A percentile compares a stretch with the other conserved stretches of the same genome.
Evolutionary conservation across 2,329 filamentous ascomycete species (phyloP).

Genomic region (Purpureocillium takamizusanense): DNA sequence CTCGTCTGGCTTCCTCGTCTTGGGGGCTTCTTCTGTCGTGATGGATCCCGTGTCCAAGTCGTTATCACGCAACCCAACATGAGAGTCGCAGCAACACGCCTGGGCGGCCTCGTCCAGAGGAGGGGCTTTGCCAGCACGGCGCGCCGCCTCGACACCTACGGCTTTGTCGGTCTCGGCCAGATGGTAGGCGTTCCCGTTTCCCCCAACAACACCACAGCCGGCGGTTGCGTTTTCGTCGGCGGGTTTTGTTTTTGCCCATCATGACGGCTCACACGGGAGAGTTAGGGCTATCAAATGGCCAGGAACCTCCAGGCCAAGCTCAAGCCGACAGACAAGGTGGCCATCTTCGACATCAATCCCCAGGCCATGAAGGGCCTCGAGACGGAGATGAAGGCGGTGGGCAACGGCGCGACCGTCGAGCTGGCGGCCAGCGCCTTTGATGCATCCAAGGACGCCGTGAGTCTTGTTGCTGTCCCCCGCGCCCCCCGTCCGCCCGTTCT

Average conservation of each 20-base stretch:
- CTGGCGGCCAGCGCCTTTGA: constrained; percentile 35
- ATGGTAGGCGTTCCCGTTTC: constrained; percentile 39
- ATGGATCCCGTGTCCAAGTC: neutral
- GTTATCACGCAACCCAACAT: constrained; percentile 5
- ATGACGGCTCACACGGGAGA: too few species aligned
- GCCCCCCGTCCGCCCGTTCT: neutral
- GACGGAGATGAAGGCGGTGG: constrained; percentile 34
- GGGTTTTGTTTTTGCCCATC: too few species aligned
- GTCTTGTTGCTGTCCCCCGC: constrained; percentile 12
- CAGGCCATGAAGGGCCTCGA: constrained; percentile 36
- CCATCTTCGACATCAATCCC: constrained; percentile 48
- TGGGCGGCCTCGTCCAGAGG: constrained; percentile 24
- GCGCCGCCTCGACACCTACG: constrained; percentile 41
- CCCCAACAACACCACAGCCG: too few species aligned
- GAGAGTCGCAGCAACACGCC: constrained; percentile 12
- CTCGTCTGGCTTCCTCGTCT: too few species aligned
- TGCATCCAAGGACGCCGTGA: constrained; percentile 43
- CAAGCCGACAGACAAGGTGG: constrained; percentile 37
- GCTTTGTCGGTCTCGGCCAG: constrained; percentile 51
- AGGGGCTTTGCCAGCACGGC: constrained; percentile 43
- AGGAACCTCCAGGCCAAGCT: constrained; percentile 52
- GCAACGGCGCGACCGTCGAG: constrained; percentile 36
- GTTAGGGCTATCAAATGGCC: constrained; percentile 56
- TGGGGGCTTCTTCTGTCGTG: neutral
- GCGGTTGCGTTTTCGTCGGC: too few species aligned